Base-by-base conservation (phyloP, 2,329 filamentous ascomycete species). In the Epichloe bromicola region DNA sequence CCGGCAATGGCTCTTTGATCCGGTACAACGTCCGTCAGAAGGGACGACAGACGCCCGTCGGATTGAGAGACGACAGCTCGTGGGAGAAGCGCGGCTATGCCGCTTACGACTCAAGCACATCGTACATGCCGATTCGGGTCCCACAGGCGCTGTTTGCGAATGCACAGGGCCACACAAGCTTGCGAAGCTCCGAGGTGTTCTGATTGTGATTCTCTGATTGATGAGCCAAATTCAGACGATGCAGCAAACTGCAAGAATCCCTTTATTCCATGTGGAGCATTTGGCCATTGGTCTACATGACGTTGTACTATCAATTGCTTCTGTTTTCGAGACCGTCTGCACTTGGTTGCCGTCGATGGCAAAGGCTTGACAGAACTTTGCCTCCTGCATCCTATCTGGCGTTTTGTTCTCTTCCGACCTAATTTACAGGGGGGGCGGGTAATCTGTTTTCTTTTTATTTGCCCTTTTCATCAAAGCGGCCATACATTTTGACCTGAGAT, bases 1-100 rank as follows among this genome's bases (percentile, higher is more conserved):
- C 67, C 5, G 70, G 68, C 45, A 66, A 66, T 49, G 64, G 62
- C 36, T 69, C 68, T 48, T 68, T 76, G 34, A 65, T 74, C 52
- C 70, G 70, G 51, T 75, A 71, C 61, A 70, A 72, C 56, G 66
- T 70, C 56, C 67, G 68, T 56, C 67, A 67, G 56, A 68, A 70
- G 60, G 65, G 59, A 62, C 63, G 65, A 55, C 61, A 58, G 57
- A 55, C 60, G 52, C 59, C 58, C 53, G 50, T 52, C 56, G 59
- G 47, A 51, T 50, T 45, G 52, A 51, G 49, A 56, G 26, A 58
- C 33, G 51, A 57, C 14, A 57, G 52, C 43, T 54, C 57, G 20
- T 61, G 62, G 61, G 63, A 65, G 55, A 67, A 67, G 56, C 56
- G 55, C 48, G 63, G 56, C 37, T 63, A 61, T 50, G 65, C 60